Evolutionary conservation across 805 yeast genomes (phyloP), one percentile per base, ranked within the genome.

Genomic region (Yarrowia sp.): DNA sequence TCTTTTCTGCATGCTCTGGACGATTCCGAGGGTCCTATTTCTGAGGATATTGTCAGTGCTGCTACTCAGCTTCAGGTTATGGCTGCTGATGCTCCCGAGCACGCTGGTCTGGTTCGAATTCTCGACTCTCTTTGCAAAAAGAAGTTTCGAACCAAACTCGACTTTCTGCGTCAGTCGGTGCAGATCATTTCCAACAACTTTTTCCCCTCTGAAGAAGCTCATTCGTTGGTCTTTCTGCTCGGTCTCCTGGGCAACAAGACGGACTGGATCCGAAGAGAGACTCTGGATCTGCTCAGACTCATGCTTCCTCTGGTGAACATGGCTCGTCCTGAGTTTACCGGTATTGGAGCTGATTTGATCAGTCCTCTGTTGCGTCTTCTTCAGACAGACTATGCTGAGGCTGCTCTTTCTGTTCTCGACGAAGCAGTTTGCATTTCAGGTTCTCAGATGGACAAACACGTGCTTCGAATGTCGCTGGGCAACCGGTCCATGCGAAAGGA

Each of bases 291-390:
- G 1, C 80, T 95, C 68, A 87, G 88, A 70, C 83, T 85, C 54
- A 74, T 95, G 8, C 82, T 96, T 67, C 92, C 97, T 1, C 79
- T 83, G 66, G 86, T 92, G 16, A 92, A 95, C 71, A 78, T 92
- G 62, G 85, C 84, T 49, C 78, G 87, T 38, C 90, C 88, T 19
- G 96, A 88, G 70, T 92, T 92, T 72, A 81, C 83, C 30, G 96
- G 96, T 1, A 87, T 91, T 40, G 99, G 99, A 4, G 98, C 99
- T 0, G 99, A 95, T 72, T 78, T 95, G 62, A 90, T 95, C 6
- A 88, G 97, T 0, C 99, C 99, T 2, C 78, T 96, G 58, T 78
- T 95, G 68, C 80, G 98, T 64, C 78, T 95, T 26, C 71, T 85
- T 17, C 80, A 90, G 68, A 92, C 98, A 0, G 97, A 92, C 41